A percentile compares a stretch with the other conserved stretches of the same genome.
Conservation (phyloP, 2,329 filamentous ascomycete species). For the Taxawa tesnikishii region DNA sequence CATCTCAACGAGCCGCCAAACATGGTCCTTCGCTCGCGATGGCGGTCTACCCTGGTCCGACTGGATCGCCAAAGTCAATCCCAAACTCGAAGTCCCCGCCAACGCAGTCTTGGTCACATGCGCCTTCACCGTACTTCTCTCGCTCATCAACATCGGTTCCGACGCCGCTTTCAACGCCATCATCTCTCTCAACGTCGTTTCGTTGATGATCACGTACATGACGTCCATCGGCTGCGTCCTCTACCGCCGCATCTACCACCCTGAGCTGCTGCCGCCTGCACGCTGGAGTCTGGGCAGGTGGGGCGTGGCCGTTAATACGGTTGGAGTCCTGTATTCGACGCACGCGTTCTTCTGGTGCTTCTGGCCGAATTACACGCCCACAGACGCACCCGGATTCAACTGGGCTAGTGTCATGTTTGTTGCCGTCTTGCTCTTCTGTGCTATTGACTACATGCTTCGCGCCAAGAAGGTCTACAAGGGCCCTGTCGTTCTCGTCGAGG, state of each 20-base stretch:
- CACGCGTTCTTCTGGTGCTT: constrained; percentile 26
- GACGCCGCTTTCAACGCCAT: constrained; percentile 9
- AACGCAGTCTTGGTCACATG: constrained; percentile 6
- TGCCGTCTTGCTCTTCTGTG: constrained; percentile 6
- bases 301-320: constrained; percentile 24
- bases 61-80: constrained; percentile 9
- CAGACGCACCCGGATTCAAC: constrained; percentile 10
- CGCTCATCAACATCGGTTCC: constrained; percentile 13
- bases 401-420: constrained; percentile 12
- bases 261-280: constrained; percentile 12
- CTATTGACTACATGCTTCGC: constrained; percentile 8
- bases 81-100: constrained; percentile 6
- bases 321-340: constrained; percentile 21
- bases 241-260: constrained; percentile 12
- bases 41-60: constrained; percentile 8
- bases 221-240: constrained; percentile 14
- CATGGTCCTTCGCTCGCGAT: constrained; percentile 11
- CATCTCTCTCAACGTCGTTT: constrained; percentile 6
- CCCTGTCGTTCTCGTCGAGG: constrained; percentile 9
- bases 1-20: constrained; percentile 9
- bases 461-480: constrained; percentile 9
- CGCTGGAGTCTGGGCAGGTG: constrained; percentile 24
- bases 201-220: constrained; percentile 8
- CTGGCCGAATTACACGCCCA: constrained; percentile 15
- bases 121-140: constrained; percentile 9